Evolutionary conservation across 331 rosid genomes (phyloP), one percentile per base, ranked within the genome.

Genomic region (Pyrus hybrid): DNA sequence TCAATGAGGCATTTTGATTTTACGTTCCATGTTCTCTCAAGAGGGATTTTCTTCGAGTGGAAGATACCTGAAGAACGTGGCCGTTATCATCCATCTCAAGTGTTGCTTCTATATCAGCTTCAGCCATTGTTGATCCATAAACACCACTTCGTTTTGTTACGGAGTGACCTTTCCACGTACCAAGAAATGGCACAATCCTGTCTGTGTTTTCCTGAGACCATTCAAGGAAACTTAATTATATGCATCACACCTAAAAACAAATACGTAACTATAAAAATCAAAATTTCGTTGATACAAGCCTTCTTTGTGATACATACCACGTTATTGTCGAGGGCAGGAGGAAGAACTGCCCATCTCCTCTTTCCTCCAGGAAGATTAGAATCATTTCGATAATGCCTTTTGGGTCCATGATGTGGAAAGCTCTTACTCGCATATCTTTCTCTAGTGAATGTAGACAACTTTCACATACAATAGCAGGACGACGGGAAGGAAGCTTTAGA

Each of bases 341-440:
- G 88, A 73, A 67, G 68, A 72, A 53, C 75, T 70, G 82, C 64
- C 84, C 91, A 8, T 90, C 90, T 61, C 84, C 87, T 88, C 87
- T 87, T 85, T 90, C 91, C 83, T 94, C 99, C 7, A 94, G 89
- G 86, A 94, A 94, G 83, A 94, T 2, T 29, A 88, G 79, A 77
- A 87, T 86, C 99, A 94, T 94, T 74, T 94, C 96, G n/a, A 85
- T 20, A 51, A 86, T 78, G 82, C 99, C 99, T 78, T 81, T 86
- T 73, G 99, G 99, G 78, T 94, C 93, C 90, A 94, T 85, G 81
- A 92, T 85, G 70, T 92, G 97, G 79, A 94, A 94, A 64, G 96
- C 97, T 83, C 99, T 85, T 73, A 87, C 93, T 76, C 98, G 86
- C 84, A 63, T 81, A 81, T 93, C 95, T 76, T 79, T 86, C 77